Base-by-base conservation (phyloP, 2,329 filamentous ascomycete species). In the Botrytis paeoniae region DNA sequence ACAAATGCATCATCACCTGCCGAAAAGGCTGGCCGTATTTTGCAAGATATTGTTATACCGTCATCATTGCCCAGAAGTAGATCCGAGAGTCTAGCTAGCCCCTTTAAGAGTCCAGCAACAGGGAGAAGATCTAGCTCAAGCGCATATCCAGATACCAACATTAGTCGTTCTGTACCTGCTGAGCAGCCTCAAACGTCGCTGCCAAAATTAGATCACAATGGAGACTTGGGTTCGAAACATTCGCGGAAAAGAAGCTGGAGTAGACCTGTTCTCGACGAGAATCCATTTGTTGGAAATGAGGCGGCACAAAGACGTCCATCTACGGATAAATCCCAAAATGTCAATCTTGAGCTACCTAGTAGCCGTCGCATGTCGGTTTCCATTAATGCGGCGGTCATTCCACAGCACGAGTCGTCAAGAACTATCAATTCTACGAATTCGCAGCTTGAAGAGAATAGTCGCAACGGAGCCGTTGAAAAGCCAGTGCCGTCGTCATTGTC, bases 1-100 rank as follows among this genome's bases (percentile, higher is more conserved):
- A 64, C 71, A 43, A 70, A 70, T 54, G 70, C 72, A 39, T 69
- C 81, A 10, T 80, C 80, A 41, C 79, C 80, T 12, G 78, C 77
- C 70, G 77, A 76, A 32, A 77, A 78, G 64, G 75, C 80, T 69
- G 80, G 80, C n/a, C 80, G 77, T n/a, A 77, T 77, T 73, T 76
- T 81, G 20, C 80, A 81, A 73, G 78, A 80, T 71, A 77, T 80
- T 10, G 66, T 79, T 61, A 76, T 80, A 25, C 79, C 79, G 45
- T 77, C 77, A n/a, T 76, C 76, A 62, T 79, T 79, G 37, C 74
- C 79, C 41, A 76, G 79, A 75, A 76, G 74, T 39, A 75, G 79
- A 63, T 79, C 80, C n/a, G 76, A 80, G 62, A 80, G 78, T 70
- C 72, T 81, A 35, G 78, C 79, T 29, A 81, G 80, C 41, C 80